phyloP scores from a whole-genome alignment of 768 basidiomycete genomes.

The Lactarius indigo region DNA sequence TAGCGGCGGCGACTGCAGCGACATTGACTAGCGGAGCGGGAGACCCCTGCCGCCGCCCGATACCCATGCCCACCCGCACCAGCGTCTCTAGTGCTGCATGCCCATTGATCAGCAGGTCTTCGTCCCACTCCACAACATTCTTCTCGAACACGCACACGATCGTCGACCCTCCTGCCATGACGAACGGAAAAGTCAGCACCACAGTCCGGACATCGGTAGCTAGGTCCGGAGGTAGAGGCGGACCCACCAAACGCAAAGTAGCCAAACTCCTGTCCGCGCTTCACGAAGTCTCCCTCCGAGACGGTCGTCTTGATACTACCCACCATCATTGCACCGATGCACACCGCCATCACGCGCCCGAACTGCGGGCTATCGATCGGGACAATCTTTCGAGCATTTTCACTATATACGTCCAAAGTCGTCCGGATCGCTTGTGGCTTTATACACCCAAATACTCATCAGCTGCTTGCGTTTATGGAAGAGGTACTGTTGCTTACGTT shows the following conservation, averaged over 20 bases:
- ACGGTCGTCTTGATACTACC: slow-evolving; percentile 87
- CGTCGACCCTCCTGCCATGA: slow-evolving; percentile 72
- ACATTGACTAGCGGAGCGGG: slow-evolving; percentile 1
- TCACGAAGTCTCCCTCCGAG: slow-evolving; percentile 75
- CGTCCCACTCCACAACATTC: slow-evolving; percentile 84
- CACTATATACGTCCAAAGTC: slow-evolving; percentile 87
- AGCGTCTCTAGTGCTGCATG: slow-evolving; percentile 84
- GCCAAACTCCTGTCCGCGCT: slow-evolving; percentile 86
- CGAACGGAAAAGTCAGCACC: not conserved
- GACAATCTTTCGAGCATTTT: slow-evolving; percentile 90
- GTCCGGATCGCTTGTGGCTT: slow-evolving; percentile 93
- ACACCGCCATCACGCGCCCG: slow-evolving; percentile 89
- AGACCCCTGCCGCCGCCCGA: slow-evolving; percentile 46
- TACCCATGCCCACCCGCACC: slow-evolving; percentile 83
- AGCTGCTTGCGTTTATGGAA: not conserved
- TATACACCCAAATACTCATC: not conserved
- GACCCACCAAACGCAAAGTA: slow-evolving; percentile 90
- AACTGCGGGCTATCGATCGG: slow-evolving; percentile 88
- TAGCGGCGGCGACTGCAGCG: not conserved
- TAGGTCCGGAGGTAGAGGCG: not conserved
- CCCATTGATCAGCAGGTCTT: slow-evolving; percentile 84
- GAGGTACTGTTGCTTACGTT: slow-evolving; percentile 54
- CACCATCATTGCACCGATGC: slow-evolving; percentile 94
- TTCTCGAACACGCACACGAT: slow-evolving; percentile 90
- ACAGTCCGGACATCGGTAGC: not conserved